These are phyloP conservation scores for Zychaea mexicana DNA, from an alignment of 371 early-diverging fungal species.

Conservation along the genomic window DNA sequence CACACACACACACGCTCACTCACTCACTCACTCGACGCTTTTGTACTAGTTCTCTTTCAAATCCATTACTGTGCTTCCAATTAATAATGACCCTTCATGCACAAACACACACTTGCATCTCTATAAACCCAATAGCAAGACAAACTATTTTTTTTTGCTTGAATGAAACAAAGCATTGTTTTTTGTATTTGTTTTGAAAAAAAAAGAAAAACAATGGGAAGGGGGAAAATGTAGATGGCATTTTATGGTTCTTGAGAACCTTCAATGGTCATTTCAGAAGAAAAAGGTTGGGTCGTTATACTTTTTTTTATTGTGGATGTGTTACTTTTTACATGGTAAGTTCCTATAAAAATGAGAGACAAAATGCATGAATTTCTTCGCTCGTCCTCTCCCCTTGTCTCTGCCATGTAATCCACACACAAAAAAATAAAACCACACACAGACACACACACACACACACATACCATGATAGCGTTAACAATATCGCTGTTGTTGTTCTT, in stretches of 20 bases:
- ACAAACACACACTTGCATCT: not conserved
- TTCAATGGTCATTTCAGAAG: too few species aligned
- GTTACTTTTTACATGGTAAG: conserved; percentile 14
- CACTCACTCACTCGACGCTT: too few species aligned
- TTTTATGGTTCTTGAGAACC: too few species aligned
- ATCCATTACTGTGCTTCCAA: not conserved
- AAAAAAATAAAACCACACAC: not conserved
- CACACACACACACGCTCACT: not conserved
- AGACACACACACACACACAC: too few species aligned
- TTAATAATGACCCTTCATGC: not conserved
- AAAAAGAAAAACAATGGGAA: too few species aligned
- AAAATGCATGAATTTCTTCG: not conserved
- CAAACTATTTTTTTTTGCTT: too few species aligned
- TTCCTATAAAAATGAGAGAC: conserved; percentile 2
- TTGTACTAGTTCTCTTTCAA: not conserved
- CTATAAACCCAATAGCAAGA: too few species aligned
- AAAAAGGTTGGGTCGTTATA: not conserved
- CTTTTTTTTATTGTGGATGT: not conserved
- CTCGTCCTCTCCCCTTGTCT: not conserved
- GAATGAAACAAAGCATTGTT: too few species aligned
- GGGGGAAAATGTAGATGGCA: too few species aligned
- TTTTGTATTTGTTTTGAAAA: too few species aligned
- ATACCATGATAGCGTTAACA: conserved; percentile 96
- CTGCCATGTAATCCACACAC: not conserved
- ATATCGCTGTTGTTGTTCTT: conserved; percentile 90